A percentile compares a stretch with the other conserved stretches of the same genome.
These are phyloP conservation scores for Apium graveolens DNA, from an alignment of 129 eudicot genomes.

Conservation along the genomic window DNA sequence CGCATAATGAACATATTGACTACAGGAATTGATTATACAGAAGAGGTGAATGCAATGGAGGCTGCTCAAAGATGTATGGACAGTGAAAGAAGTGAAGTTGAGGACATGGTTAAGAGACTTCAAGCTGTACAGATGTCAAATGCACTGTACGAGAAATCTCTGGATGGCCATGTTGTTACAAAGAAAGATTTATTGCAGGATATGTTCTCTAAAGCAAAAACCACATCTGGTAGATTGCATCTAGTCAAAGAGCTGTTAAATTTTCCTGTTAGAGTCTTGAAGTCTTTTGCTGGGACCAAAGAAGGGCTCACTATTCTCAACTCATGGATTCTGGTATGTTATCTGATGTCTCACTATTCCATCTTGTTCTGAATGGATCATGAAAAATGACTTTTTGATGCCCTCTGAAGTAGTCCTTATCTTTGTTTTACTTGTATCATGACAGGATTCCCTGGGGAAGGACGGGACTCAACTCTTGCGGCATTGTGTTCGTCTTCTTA, in stretches of 20 bases:
- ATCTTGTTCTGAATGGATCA: not conserved
- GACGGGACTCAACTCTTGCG: slow-evolving; percentile 97
- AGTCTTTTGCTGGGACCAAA: slow-evolving; percentile 87
- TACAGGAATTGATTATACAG: slow-evolving; percentile 72
- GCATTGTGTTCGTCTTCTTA: slow-evolving; percentile 96
- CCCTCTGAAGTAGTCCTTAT: not conserved
- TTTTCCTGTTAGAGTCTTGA: slow-evolving; percentile 66
- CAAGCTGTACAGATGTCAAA: slow-evolving; percentile 53
- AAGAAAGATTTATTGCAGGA: slow-evolving; percentile 54
- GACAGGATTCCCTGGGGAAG: slow-evolving; percentile 98
- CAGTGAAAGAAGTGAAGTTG: slow-evolving; percentile 68
- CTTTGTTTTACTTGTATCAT: slow-evolving; percentile 6
- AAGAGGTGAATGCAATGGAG: slow-evolving; percentile 86
- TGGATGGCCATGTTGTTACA: slow-evolving; percentile 29
- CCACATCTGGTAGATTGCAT: slow-evolving; percentile 80
- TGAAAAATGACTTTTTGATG: not conserved
- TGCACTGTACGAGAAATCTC: slow-evolving; percentile 36
- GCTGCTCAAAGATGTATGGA: slow-evolving; percentile 72
- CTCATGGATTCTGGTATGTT: slow-evolving; percentile 87
- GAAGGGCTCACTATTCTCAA: slow-evolving; percentile 79
- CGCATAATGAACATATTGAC: slow-evolving; percentile 75
- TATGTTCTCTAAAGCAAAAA: slow-evolving; percentile 74
- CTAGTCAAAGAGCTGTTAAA: slow-evolving; percentile 74
- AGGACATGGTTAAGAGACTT: slow-evolving; percentile 70
- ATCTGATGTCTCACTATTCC: not conserved